phyloP scores from a whole-genome alignment of 2,329 filamentous ascomycete genomes.

The Cordyceps fumosorosea region DNA sequence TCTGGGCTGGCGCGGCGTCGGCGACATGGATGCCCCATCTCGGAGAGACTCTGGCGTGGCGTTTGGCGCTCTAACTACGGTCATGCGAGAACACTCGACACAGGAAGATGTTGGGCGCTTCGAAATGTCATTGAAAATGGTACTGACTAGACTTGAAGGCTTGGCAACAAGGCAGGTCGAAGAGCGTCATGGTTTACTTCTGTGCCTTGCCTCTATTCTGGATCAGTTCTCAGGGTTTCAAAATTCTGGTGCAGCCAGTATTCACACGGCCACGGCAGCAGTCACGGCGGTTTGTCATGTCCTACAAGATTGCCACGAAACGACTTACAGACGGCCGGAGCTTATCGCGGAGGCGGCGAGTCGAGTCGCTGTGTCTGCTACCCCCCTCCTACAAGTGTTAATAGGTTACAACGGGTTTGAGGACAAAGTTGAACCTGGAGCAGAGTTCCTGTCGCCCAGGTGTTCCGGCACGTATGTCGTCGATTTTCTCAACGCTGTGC shows the following conservation, averaged over 20 bases:
- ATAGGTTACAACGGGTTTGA: slow-evolving; percentile 17
- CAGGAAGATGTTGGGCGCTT: neutral
- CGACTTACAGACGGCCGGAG: slow-evolving; percentile 53
- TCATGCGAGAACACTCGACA: slow-evolving; percentile 30
- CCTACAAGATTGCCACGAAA: slow-evolving; percentile 34
- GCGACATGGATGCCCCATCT: slow-evolving; percentile 67
- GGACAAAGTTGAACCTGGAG: slow-evolving; percentile 18
- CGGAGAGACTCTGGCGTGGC: slow-evolving; percentile 65
- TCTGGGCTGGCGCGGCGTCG: slow-evolving; percentile 82
- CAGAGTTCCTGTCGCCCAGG: slow-evolving; percentile 20
- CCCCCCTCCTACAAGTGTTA: slow-evolving; percentile 40
- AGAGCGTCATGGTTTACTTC: slow-evolving; percentile 60
- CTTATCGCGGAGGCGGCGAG: slow-evolving; percentile 57
- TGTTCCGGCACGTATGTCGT: slow-evolving; percentile 18
- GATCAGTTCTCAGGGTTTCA: slow-evolving; percentile 36
- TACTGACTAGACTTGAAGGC: slow-evolving; percentile 37
- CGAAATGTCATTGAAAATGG: slow-evolving; percentile 28
- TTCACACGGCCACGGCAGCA: slow-evolving; percentile 24
- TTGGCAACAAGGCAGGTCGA: slow-evolving; percentile 55
- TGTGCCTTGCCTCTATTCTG: slow-evolving; percentile 54
- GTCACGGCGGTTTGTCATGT: slow-evolving; percentile 26
- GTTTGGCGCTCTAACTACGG: slow-evolving; percentile 53
- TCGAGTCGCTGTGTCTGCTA: slow-evolving; percentile 47
- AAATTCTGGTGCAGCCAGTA: slow-evolving; percentile 16
- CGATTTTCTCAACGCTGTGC: slow-evolving; percentile 18